phyloP scores from a whole-genome alignment of 768 basidiomycete genomes.

The Boletus patriciae region DNA sequence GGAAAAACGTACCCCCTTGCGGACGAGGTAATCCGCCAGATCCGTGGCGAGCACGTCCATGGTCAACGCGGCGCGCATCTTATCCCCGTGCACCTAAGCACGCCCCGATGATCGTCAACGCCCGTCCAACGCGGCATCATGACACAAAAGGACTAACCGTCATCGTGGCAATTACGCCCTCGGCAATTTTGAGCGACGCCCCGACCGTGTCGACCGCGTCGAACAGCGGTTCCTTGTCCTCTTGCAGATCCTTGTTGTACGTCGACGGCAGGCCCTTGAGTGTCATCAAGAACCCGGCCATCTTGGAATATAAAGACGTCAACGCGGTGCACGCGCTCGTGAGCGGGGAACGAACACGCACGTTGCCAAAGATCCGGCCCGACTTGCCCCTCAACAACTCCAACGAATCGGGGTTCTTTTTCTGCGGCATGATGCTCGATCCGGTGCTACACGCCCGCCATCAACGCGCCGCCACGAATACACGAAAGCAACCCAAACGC shows the following conservation, averaged over 20 bases:
- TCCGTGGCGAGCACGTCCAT: conserved; percentile 99
- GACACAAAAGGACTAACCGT: conserved; percentile 49
- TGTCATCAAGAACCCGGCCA: conserved; percentile 97
- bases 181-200: conserved; percentile 87
- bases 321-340: neutral
- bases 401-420: conserved; percentile 97
- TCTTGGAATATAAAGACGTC: conserved; percentile 42
- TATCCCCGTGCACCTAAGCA: conserved; percentile 79
- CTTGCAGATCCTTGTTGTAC: conserved; percentile 99
- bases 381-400: conserved; percentile 95
- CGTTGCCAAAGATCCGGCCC: conserved; percentile 92
- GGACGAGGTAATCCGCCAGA: conserved; percentile 96
- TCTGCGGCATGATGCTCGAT: conserved; percentile 99
- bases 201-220: conserved; percentile 89
- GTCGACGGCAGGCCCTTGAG: conserved; percentile 97
- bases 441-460: conserved; percentile 65
- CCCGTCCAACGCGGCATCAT: neutral
- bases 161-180: conserved; percentile 91
- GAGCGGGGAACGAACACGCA: conserved; percentile 31
- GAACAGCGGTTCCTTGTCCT: conserved; percentile 97
- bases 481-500: conserved; percentile 15
- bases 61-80: conserved; percentile 88
- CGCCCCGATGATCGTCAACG: neutral
- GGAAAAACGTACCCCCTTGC: conserved; percentile 79
- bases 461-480: neutral